Base-by-base conservation (phyloP, 805 yeast species). In the Cyberlindnera americana region DNA sequence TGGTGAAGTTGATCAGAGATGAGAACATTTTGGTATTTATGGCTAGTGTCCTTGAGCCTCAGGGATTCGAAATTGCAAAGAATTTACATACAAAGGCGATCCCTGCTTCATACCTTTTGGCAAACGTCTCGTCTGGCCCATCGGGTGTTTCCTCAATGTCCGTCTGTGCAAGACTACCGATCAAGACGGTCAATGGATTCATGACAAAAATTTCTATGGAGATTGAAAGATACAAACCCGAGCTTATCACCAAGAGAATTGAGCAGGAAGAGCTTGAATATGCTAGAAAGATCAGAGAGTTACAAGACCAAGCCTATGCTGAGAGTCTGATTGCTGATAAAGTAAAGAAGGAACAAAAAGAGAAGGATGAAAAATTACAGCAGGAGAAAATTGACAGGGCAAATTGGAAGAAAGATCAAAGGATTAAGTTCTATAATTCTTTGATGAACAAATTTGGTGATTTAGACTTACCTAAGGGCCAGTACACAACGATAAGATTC, bases 231-330 rank as follows among this genome's bases (percentile, higher is more conserved):
- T 83, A 74, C 56, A 77, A 72, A 37, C 80, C 82, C 0, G 89
- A 83, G 50, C 59, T 84, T 38, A 57, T 73, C 1, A 64, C 75
- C 5, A 83, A 81, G 37, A 67, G 83, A 44, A 60, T 67, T 6
- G 91, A 83, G 52, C 71, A 72, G 35, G 70, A 77, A 41, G 86
- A 83, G 43, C 63, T 77, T 35, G 75, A 73, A 31, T 59, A 72
- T 45, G 70, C 81, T 25, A 77, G 88, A 52, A 63, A 73, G 21
- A 62, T 84, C 15, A 72, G 77, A 48, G 72, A 75, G 49, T 71
- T 77, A 46, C 93, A 84, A 57, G 88, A 83, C 49, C 63, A 66
- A 35, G 87, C 86, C 15, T 85, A 78, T 53, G 71, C 77, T 48
- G 73, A 70, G 44, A 78, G 88, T 0, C 61, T 84, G 36, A 62